These are phyloP conservation scores for Myxozyma udenii DNA, from an alignment of 805 yeast species.

Conservation along the genomic window DNA sequence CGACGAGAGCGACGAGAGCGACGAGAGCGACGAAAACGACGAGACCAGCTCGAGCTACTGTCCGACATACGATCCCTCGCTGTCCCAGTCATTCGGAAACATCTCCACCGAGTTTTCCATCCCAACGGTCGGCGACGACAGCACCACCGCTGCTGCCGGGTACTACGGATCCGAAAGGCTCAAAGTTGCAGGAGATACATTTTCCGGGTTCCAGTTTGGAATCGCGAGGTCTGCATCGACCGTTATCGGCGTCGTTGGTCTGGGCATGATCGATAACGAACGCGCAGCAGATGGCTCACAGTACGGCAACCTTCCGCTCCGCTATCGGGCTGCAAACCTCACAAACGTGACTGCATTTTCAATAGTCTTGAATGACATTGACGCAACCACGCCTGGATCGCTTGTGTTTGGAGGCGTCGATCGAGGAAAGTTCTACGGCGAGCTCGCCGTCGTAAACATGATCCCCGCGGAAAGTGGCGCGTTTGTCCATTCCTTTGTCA, in stretches of 20 bases:
- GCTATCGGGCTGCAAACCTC: slow-evolving; percentile 42
- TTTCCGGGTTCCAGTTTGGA: slow-evolving; percentile 62
- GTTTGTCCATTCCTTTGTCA: slow-evolving; percentile 2
- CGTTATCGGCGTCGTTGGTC: slow-evolving; percentile 49
- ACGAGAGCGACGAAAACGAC: too few species aligned
- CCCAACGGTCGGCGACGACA: slow-evolving; percentile 49
- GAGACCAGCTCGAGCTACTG: slow-evolving; percentile 37
- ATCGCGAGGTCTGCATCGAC: slow-evolving; percentile 72
- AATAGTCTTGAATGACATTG: slow-evolving; percentile 42
- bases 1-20: too few species aligned
- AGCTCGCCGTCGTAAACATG: slow-evolving; percentile 36
- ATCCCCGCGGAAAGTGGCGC: neutral
- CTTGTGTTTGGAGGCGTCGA: slow-evolving; percentile 49
- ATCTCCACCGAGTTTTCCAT: slow-evolving; percentile 32
- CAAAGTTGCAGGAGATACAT: slow-evolving; percentile 46
- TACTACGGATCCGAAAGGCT: slow-evolving; percentile 64
- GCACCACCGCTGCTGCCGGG: slow-evolving; percentile 53
- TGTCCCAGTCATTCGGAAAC: slow-evolving; percentile 33
- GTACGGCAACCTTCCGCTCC: slow-evolving; percentile 39
- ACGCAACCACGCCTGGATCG: slow-evolving; percentile 37
- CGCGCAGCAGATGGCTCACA: slow-evolving; percentile 14
- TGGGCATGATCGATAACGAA: slow-evolving; percentile 41
- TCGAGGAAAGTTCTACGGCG: slow-evolving; percentile 42
- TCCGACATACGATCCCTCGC: slow-evolving; percentile 34
- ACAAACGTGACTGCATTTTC: slow-evolving; percentile 47